These are phyloP conservation scores for Xylaria sp. DNA, from an alignment of 2,329 filamentous ascomycete genomes.

Conservation along the genomic window DNA sequence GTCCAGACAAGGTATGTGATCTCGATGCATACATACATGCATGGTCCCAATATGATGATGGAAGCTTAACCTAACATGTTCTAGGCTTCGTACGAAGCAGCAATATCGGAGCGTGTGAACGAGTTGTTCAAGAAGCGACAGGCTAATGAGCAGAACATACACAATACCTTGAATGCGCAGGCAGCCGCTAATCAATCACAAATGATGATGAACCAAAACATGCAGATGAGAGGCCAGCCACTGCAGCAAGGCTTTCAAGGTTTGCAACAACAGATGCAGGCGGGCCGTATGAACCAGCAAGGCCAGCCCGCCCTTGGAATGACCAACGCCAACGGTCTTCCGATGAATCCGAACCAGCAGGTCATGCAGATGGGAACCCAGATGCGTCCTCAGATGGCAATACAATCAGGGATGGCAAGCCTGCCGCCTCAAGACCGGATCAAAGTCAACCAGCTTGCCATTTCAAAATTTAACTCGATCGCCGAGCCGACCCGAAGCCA, in stretches of 20 bases:
- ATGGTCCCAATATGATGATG: not conserved
- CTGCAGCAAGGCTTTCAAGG: slow-evolving; percentile 66
- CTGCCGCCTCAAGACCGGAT: slow-evolving; percentile 57
- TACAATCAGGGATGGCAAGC: slow-evolving; percentile 52
- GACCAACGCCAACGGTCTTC: slow-evolving; percentile 51
- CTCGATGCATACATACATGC: not conserved
- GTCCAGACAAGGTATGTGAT: slow-evolving; percentile 60
- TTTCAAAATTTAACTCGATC: slow-evolving; percentile 53
- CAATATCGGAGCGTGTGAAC: slow-evolving; percentile 57
- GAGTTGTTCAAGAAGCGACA: slow-evolving; percentile 64
- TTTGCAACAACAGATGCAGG: slow-evolving; percentile 68
- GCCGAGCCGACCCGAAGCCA: slow-evolving; percentile 59
- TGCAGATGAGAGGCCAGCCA: slow-evolving; percentile 63
- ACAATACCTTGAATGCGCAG: slow-evolving; percentile 58
- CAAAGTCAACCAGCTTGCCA: slow-evolving; percentile 58
- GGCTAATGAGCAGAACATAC: slow-evolving; percentile 59
- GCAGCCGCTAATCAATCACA: slow-evolving; percentile 52
- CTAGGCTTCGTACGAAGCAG: slow-evolving; percentile 62
- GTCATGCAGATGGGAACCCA: slow-evolving; percentile 53
- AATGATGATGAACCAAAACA: slow-evolving; percentile 64
- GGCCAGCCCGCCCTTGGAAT: slow-evolving; percentile 55
- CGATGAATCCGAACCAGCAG: slow-evolving; percentile 48
- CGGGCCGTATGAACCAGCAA: slow-evolving; percentile 62
- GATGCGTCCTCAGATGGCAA: slow-evolving; percentile 45
- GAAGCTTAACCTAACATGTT: slow-evolving; percentile 20